A percentile compares a stretch with the other conserved stretches of the same genome.
Conservation (phyloP, 768 basidiomycete species). For the Podaxis sp. region DNA sequence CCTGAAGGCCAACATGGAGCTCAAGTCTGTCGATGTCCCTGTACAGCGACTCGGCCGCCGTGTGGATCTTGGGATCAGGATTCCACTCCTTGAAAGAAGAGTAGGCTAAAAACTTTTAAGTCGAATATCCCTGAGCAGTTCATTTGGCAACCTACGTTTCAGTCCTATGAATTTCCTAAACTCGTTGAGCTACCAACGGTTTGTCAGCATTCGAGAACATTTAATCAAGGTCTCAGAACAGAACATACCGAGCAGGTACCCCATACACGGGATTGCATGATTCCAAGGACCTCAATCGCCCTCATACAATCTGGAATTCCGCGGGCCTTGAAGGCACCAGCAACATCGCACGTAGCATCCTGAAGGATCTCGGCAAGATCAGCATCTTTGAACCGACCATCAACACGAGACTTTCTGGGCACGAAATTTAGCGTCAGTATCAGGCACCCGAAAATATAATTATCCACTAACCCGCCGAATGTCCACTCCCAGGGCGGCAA, state of each 20-base stretch:
- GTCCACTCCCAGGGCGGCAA: slow-evolving; percentile 45
- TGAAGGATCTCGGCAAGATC: slow-evolving; percentile 63
- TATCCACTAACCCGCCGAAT: slow-evolving; percentile 42
- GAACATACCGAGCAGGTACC: slow-evolving; percentile 62
- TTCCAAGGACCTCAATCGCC: slow-evolving; percentile 65
- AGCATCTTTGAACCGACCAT: slow-evolving; percentile 57
- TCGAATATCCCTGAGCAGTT: not conserved
- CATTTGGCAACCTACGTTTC: slow-evolving; percentile 41
- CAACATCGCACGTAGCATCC: slow-evolving; percentile 52
- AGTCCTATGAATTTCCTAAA: slow-evolving; percentile 70
- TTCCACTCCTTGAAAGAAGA: slow-evolving; percentile 70
- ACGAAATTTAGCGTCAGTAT: not conserved
- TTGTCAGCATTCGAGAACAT: slow-evolving; percentile 5
- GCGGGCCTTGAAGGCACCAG: slow-evolving; percentile 65
- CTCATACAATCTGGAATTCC: slow-evolving; percentile 63
- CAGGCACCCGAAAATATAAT: not conserved
- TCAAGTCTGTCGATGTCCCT: slow-evolving; percentile 75
- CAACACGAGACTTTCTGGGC: slow-evolving; percentile 46
- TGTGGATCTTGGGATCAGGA: slow-evolving; percentile 49
- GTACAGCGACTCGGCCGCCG: slow-evolving; percentile 61
- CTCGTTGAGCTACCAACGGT: slow-evolving; percentile 50
- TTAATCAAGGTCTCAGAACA: slow-evolving; percentile 1
- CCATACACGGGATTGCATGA: slow-evolving; percentile 64
- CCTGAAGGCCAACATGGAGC: slow-evolving; percentile 70
- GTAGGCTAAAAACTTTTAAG: slow-evolving; percentile 40